A percentile compares a stretch with the other conserved stretches of the same genome.
Conservation (phyloP, 371 early-diverging fungal species). For the Furculomyces boomerangus region DNA sequence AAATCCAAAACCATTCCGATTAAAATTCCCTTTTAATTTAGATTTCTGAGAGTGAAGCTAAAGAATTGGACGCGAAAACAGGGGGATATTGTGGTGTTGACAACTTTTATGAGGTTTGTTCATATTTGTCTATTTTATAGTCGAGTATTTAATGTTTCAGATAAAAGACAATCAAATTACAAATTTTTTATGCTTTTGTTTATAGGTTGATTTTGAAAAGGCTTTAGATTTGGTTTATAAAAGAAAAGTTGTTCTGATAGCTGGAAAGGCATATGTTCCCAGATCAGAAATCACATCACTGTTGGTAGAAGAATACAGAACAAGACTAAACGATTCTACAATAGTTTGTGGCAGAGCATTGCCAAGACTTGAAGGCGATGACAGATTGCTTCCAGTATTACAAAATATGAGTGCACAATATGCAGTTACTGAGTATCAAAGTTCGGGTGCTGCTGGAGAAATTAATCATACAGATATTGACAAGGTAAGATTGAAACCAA, state of each 20-base stretch:
- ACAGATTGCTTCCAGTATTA: slow-evolving; percentile 73
- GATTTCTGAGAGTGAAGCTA: background rate
- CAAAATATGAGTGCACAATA: slow-evolving; percentile 70
- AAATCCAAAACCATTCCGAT: too few relatives aligned
- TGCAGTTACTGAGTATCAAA: slow-evolving; percentile 33
- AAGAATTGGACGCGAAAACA: background rate
- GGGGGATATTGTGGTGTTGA: background rate
- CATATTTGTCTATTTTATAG: too few relatives aligned
- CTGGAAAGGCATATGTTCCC: slow-evolving; percentile 76
- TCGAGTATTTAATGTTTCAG: too few relatives aligned
- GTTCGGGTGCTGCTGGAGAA: slow-evolving; percentile 26
- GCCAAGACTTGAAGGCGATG: slow-evolving; percentile 85
- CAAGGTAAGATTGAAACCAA: slow-evolving; percentile 19
- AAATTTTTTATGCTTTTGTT: background rate
- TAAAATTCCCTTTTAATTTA: too few relatives aligned
- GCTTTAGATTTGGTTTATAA: slow-evolving; percentile 55
- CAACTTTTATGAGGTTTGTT: background rate
- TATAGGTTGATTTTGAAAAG: slow-evolving; percentile 65
- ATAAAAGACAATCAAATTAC: too few relatives aligned
- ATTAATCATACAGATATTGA: slow-evolving; percentile 47
- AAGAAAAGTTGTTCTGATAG: slow-evolving; percentile 48
- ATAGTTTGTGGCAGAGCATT: slow-evolving; percentile 52
- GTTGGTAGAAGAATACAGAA: slow-evolving; percentile 58
- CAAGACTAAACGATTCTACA: slow-evolving; percentile 32
- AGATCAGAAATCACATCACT: slow-evolving; percentile 48